phyloP scores from a whole-genome alignment of 2,329 filamentous ascomycete genomes.

The Xylariomycetidae sp. region DNA sequence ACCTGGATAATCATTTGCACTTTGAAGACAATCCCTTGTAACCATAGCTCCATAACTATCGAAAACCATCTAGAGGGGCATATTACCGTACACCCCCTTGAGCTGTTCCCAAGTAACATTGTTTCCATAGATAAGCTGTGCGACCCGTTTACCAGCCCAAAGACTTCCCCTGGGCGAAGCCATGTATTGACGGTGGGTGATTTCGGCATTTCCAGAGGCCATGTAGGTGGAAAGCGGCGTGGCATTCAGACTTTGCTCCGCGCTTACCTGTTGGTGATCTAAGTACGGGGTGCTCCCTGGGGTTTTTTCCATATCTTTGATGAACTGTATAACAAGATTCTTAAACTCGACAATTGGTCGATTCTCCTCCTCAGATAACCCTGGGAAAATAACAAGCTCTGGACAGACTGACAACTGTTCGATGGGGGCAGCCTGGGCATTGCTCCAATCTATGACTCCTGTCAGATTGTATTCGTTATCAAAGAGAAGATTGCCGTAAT shows the following conservation, averaged over 20 bases:
- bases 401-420: slow-evolving; percentile 31
- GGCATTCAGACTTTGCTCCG: background rate
- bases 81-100: slow-evolving; percentile 4
- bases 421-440: slow-evolving; percentile 28
- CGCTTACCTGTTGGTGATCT: slow-evolving; percentile 1
- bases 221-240: slow-evolving; percentile 6
- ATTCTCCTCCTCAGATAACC: slow-evolving; percentile 23
- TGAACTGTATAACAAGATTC: slow-evolving; percentile 2
- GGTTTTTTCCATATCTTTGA: slow-evolving; percentile 3
- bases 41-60: no score
- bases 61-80: no score
- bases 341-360: slow-evolving; percentile 5
- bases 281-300: slow-evolving; percentile 1
- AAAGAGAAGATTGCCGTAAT: slow-evolving; percentile 36
- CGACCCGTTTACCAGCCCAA: slow-evolving; percentile 1
- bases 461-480: slow-evolving; percentile 35
- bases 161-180: slow-evolving; percentile 4
- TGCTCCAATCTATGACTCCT: slow-evolving; percentile 32
- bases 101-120: slow-evolving; percentile 6
- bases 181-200: slow-evolving; percentile 5
- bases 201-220: slow-evolving; percentile 2
- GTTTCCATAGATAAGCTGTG: slow-evolving; percentile 4
- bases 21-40: no score
- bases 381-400: slow-evolving; percentile 28
- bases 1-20: no score